These are phyloP conservation scores for Mallotus nudiflorus DNA, from an alignment of 345 rosid genomes.

Conservation along the genomic window DNA sequence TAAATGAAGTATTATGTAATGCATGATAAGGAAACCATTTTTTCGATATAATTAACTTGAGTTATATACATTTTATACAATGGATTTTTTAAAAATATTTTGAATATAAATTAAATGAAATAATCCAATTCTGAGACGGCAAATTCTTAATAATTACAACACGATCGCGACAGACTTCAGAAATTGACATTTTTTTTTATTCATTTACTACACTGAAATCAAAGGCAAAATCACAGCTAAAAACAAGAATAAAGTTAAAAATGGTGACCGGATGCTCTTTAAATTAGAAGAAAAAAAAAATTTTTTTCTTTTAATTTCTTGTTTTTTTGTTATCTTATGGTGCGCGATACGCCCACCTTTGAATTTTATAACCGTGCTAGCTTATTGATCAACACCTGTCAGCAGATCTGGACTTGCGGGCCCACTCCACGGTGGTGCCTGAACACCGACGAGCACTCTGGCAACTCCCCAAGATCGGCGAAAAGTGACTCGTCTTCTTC, in stretches of 20 bases:
- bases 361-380: conserved; percentile 11
- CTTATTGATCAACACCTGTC: conserved; percentile 9
- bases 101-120: neutral
- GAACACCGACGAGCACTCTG: conserved; percentile 87
- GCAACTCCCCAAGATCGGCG: conserved; percentile 97
- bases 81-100: neutral
- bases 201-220: conserved; percentile 46
- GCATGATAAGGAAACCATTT: too few relatives aligned
- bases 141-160: conserved; percentile 22
- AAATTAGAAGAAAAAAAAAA: neutral
- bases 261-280: neutral
- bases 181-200: conserved; percentile 21
- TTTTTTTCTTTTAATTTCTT: neutral
- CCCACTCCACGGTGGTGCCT: conserved; percentile 60
- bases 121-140: conserved; percentile 21
- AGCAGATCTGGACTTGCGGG: conserved; percentile 67
- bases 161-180: conserved; percentile 32
- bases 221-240: conserved; percentile 28
- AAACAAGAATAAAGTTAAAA: conserved; percentile 2
- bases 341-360: conserved; percentile 16
- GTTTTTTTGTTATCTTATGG: conserved; percentile 11
- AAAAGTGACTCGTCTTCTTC: conserved; percentile 84
- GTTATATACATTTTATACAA: too few relatives aligned
- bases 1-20: too few relatives aligned
- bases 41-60: too few relatives aligned